Conservation (phyloP, 177 flowering plant species). For the Tripterygium wilfordii region DNA sequence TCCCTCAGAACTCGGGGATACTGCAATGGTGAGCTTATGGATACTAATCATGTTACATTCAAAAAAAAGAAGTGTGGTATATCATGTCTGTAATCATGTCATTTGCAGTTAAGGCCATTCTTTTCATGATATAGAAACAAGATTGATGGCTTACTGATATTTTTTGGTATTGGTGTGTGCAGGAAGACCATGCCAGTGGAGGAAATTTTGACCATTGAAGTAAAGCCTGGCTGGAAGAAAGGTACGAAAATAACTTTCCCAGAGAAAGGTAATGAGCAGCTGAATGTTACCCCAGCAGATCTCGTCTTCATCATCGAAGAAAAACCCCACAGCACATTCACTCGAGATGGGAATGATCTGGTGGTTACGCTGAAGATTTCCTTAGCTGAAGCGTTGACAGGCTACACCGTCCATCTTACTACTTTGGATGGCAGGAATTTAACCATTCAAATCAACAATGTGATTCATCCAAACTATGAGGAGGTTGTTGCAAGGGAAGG, state of each 20-base stretch:
- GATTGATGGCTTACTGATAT: too few species aligned
- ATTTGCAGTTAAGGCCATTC: too few species aligned
- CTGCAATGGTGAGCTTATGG: too few species aligned
- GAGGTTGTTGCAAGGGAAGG: constrained; percentile 62
- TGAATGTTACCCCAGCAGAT: constrained; percentile 47
- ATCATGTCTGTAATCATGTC: too few species aligned
- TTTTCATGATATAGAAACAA: too few species aligned
- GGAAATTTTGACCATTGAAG: constrained; percentile 51
- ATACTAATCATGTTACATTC: too few species aligned
- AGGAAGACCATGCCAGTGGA: constrained; percentile 51
- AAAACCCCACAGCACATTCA: constrained; percentile 56
- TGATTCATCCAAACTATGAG: constrained; percentile 52
- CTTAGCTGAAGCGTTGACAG: constrained; percentile 54
- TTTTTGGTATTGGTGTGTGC: constrained; percentile 16
- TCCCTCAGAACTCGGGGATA: too few species aligned
- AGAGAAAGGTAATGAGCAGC: constrained; percentile 66
- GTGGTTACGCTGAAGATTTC: constrained; percentile 42
- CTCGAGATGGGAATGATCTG: constrained; percentile 63
- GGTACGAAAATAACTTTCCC: constrained; percentile 77
- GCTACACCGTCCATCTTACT: constrained; percentile 51
- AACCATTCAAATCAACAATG: constrained; percentile 50
- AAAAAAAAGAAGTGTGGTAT: too few species aligned
- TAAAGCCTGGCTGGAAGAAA: constrained; percentile 79
- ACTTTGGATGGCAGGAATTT: constrained; percentile 64
- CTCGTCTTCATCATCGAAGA: constrained; percentile 67